Base-by-base conservation (phyloP, 495 filamentous ascomycete species). In the Lentithecium fluviatile region DNA sequence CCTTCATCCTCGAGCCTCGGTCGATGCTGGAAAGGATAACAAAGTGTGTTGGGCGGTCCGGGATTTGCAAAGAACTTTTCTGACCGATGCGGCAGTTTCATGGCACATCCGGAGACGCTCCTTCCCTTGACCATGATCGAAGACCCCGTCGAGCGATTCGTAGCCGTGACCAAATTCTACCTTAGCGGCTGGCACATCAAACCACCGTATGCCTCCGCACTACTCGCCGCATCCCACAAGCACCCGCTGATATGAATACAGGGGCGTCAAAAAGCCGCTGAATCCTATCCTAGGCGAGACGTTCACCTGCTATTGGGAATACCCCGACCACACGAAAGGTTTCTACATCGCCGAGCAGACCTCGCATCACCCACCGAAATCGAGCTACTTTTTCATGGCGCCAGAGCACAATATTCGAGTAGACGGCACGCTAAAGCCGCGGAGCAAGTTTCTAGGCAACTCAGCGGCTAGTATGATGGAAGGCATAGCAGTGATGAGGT, bases 381-480 rank as follows among this genome's bases (percentile, higher is more conserved):
- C 92, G 59, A 95, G 90, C 74, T 99, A 99, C 74, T 99, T 97
- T 73, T 99, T 94, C 76, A 96, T 97, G 88, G 91, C 90, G 2
- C 94, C 94, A 4, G 89, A 92, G 53, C 93, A 97, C 68, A 78
- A 93, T 54, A 96, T 99, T 62, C 83, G 94, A 25, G 95, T 99
- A 67, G 94, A 99, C 69, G 94, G 94, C 17, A 94, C 90, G 11
- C 78, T 98, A 61, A 97, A 97, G 70, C 94, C 94, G n/a, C 85
- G 91, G 67, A 96, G 92, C 75, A 94, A 86, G 68, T 99, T 99
- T 72, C 74, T 98, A 29, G 94, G 94, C 23, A 99, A 97, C 75
- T 97, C 95, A 0, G 94, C 95, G 4, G 94, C 94, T 21, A 97
- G 94, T 74, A 78, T 99, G 78, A 99, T 97, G 95, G 95, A 97